Evolutionary conservation across 805 yeast genomes (phyloP).

Genomic region (Candida caryicola): DNA sequence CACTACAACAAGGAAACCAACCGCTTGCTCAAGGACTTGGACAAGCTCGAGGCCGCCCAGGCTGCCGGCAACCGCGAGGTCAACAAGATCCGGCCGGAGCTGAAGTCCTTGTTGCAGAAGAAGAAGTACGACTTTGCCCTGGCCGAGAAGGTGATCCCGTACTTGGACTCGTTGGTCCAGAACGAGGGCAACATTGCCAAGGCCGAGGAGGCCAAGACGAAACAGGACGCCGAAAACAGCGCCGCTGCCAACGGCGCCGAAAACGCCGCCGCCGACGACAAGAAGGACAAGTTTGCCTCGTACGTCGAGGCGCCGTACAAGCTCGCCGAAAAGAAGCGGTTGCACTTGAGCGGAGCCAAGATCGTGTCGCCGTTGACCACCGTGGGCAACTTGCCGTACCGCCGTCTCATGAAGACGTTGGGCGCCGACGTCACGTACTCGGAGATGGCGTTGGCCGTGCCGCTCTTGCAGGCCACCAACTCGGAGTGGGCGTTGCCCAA

Average conservation of each 20-base stretch:
- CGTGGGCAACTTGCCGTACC: slow-evolving; percentile 93
- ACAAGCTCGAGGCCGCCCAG: slow-evolving; percentile 29
- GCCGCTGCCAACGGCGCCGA: slow-evolving; percentile 16
- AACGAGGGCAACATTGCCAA: slow-evolving; percentile 37
- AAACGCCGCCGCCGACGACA: slow-evolving; percentile 14
- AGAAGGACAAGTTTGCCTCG: slow-evolving; percentile 38
- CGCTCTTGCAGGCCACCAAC: slow-evolving; percentile 83
- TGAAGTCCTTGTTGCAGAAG: slow-evolving; percentile 52
- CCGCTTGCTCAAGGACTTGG: slow-evolving; percentile 45
- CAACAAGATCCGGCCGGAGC: slow-evolving; percentile 53
- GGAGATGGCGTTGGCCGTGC: slow-evolving; percentile 91
- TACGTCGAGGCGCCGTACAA: slow-evolving; percentile 77
- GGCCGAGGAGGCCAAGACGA: slow-evolving; percentile 32
- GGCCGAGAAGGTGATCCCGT: slow-evolving; percentile 57
- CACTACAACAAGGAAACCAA: slow-evolving; percentile 55
- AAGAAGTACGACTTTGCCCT: slow-evolving; percentile 57
- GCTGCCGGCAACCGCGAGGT: slow-evolving; percentile 50
- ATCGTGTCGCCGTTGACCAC: slow-evolving; percentile 95
- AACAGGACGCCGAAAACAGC: slow-evolving; percentile 25
- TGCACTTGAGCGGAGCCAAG: slow-evolving; percentile 69
- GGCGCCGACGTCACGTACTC: slow-evolving; percentile 93
- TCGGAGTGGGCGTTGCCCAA: slow-evolving; percentile 98
- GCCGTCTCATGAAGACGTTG: slow-evolving; percentile 83
- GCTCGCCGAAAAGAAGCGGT: slow-evolving; percentile 74
- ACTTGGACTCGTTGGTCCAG: slow-evolving; percentile 60